Evolutionary conservation across 257 asterid genomes (phyloP), one percentile per base, ranked within the genome.

Genomic region (Anisodus acutangulus): DNA sequence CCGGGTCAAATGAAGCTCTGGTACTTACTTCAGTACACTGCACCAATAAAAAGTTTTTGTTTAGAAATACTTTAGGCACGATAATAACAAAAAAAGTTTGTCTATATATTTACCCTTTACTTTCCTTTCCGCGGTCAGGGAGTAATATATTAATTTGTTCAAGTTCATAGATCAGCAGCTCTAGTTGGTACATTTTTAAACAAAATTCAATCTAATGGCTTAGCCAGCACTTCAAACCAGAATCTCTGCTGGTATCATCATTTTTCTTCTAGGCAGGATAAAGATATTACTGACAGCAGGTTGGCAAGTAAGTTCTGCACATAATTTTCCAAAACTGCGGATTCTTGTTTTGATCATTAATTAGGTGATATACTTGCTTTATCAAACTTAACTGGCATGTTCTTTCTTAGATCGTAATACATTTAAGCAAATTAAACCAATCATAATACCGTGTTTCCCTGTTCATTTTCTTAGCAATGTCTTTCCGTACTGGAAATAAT

Each of bases 11-110:
- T 43, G 84, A 59, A 68, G 85, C 45, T 78, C 58, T 12, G n/a
- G 71, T 47, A 58, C 9, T 51, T 57, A 86, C 35, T 62, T 59
- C 59, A 88, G 84, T 67, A 88, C n/a, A 54, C 90, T 88, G 90
- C 87, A 81, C 59, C 83, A 10, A 69, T 41, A 51, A 13, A 82
- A 63, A 43, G n/a, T 9, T 41, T 43, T 62, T n/a, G 31, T 41
- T 57, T 55, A 45, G 59, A 15, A 16, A 53, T 26, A 78, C 64
- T 2, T 78, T 53, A 49, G 6, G 17, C 17, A 43, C 8, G 31
- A 49, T 54, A 69, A 49, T 15, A 37, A 53, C 9, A 15, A 6
- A 35, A 43, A n/a, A 22, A 54, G 68, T 41, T 57, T 4, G 2
- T 13, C 35, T 31, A 31, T 31, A 31, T 64, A 19, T 17, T 26